Conservation (phyloP, 345 rosid genomes). For the Reutealis trisperma region DNA sequence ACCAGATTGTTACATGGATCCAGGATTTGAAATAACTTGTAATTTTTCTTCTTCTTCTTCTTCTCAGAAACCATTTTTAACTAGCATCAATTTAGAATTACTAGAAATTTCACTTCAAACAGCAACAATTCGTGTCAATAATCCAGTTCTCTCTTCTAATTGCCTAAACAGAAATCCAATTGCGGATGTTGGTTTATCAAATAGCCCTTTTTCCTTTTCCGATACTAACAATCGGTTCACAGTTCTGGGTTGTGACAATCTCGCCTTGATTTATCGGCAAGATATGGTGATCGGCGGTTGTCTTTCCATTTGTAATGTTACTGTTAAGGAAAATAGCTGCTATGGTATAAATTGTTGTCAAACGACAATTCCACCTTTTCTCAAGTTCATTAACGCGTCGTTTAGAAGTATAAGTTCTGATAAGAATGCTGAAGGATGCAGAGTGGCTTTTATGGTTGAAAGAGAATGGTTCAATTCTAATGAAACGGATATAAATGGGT, state of each 20-base stretch:
- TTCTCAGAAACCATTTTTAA: not conserved
- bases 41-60: not conserved
- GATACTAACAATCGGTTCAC: not conserved
- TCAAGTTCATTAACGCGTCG: not conserved
- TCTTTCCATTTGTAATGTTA: not conserved
- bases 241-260: not conserved
- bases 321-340: not conserved
- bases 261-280: constrained; percentile 7
- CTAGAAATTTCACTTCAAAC: not conserved
- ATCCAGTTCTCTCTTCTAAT: not conserved
- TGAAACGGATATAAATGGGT: not conserved
- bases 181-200: not conserved
- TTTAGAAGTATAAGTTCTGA: not conserved
- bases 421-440: not conserved
- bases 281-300: constrained; percentile 1
- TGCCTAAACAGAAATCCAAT: not conserved
- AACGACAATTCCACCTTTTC: not conserved
- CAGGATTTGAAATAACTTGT: not conserved
- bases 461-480: not conserved
- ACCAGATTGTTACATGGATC: not conserved
- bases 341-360: constrained; percentile 9
- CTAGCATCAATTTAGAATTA: not conserved
- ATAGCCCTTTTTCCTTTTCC: not conserved
- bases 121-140: not conserved
- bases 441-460: constrained; percentile 7